Percentiles rank a stretch among this genome's conserved stretches.
phyloP scores from a whole-genome alignment of 768 basidiomycete species.

The Tricholoma matsutake region DNA sequence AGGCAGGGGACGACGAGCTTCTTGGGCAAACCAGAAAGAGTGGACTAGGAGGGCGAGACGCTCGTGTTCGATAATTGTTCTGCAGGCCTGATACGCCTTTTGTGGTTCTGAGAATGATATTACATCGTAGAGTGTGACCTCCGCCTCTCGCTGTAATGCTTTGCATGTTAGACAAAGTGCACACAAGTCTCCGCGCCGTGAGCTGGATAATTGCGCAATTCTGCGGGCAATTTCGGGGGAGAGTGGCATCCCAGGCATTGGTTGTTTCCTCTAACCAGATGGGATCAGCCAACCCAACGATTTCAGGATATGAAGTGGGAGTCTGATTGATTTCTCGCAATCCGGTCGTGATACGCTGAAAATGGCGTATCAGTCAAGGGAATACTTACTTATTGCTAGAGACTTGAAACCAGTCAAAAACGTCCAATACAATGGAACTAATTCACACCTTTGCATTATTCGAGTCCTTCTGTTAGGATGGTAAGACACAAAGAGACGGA shows the following conservation, averaged over 20 bases:
- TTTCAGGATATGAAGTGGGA: background rate
- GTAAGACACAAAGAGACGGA: no score
- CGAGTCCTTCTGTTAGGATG: background rate
- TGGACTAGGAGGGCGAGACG: conserved; percentile 41
- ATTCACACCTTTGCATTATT: background rate
- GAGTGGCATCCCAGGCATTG: conserved; percentile 24
- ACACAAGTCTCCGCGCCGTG: conserved; percentile 33
- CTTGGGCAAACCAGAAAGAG: conserved; percentile 39
- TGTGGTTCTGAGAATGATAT: conserved; percentile 37
- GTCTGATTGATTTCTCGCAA: background rate
- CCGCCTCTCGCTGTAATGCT: conserved; percentile 46
- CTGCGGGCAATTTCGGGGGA: conserved; percentile 42
- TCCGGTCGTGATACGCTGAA: no score
- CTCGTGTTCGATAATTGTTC: conserved; percentile 31
- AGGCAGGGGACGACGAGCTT: conserved; percentile 24
- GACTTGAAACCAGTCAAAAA: background rate
- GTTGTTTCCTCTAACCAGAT: background rate
- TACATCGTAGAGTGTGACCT: conserved; percentile 42
- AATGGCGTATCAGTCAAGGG: background rate
- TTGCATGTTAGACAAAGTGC: conserved; percentile 45
- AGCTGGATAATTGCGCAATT: conserved; percentile 35
- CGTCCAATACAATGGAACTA: background rate
- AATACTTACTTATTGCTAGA: background rate
- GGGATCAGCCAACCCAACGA: background rate
- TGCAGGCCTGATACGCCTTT: conserved; percentile 34